phyloP scores from a whole-genome alignment of 768 basidiomycete genomes.

The Albatrellus ellisii region DNA sequence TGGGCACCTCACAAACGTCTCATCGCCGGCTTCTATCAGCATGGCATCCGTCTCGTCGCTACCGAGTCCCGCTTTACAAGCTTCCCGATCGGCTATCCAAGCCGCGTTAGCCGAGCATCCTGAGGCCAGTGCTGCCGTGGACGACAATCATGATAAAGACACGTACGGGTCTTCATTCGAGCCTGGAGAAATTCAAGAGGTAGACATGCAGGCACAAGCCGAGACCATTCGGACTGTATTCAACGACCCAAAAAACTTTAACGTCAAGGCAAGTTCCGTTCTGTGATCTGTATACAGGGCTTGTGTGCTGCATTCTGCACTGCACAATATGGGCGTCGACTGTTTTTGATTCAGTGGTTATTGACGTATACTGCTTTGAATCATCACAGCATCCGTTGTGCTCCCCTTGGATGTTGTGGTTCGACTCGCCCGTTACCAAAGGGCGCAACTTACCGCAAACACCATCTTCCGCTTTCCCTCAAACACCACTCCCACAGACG shows the following conservation, averaged over 20 bases:
- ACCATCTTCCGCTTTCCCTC: conserved; percentile 63
- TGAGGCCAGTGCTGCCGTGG: conserved; percentile 18
- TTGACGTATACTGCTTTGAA: neutral
- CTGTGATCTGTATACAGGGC: neutral
- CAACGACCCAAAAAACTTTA: conserved; percentile 85
- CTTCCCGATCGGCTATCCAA: conserved; percentile 66
- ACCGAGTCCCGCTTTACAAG: conserved; percentile 55
- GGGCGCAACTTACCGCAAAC: conserved; percentile 81
- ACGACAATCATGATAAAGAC: conserved; percentile 25
- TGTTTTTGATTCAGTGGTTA: too few relatives aligned
- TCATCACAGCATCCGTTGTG: conserved; percentile 75
- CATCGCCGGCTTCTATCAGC: conserved; percentile 6
- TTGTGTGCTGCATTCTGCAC: too few relatives aligned
- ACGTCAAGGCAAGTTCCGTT: conserved; percentile 66
- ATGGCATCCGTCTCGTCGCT: conserved; percentile 35
- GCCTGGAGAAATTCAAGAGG: conserved; percentile 78
- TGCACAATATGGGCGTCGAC: too few relatives aligned
- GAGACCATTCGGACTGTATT: conserved; percentile 87
- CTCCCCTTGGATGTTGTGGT: conserved; percentile 96
- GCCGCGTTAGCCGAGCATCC: conserved; percentile 54
- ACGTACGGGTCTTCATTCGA: conserved; percentile 29
- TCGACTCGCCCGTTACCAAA: conserved; percentile 90
- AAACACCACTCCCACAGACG: conserved; percentile 61
- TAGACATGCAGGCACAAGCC: conserved; percentile 74
- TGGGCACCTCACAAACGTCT: neutral